Conservation (phyloP, 495 filamentous ascomycete genomes). For the Tuber calosporum region DNA sequence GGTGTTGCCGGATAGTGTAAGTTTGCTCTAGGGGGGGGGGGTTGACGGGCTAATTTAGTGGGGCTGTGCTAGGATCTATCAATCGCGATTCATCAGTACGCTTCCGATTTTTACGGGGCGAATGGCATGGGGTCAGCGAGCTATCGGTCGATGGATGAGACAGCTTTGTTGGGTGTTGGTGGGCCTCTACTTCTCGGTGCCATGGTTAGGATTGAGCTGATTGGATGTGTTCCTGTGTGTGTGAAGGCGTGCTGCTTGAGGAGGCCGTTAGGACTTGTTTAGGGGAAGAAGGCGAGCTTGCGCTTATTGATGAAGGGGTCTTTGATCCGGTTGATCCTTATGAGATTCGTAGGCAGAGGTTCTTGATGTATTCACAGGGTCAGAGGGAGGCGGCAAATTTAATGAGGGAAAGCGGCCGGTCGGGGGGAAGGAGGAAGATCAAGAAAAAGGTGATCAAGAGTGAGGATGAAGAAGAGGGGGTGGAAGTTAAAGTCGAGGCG, state of each 20-base stretch:
- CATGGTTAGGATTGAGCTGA: not conserved
- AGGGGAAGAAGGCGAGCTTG: constrained; percentile 30
- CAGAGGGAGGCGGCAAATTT: not conserved
- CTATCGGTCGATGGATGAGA: constrained; percentile 33
- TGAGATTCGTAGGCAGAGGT: not conserved
- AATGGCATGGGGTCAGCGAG: constrained; percentile 36
- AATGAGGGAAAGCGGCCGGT: not conserved
- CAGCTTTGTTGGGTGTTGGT: constrained; percentile 35
- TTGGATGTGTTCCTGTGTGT: constrained; percentile 1
- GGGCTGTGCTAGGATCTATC: constrained; percentile 27
- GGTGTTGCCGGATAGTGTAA: constrained; percentile 28
- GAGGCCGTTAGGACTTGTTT: constrained; percentile 24
- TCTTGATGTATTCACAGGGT: not conserved
- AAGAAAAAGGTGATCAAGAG: not conserved
- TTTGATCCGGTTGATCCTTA: not conserved
- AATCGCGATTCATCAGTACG: constrained; percentile 37
- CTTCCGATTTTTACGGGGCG: constrained; percentile 34
- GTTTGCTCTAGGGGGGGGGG: not conserved
- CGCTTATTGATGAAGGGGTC: constrained; percentile 19
- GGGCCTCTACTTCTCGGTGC: not conserved
- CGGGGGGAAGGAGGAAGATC: not conserved
- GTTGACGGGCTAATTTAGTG: not conserved
- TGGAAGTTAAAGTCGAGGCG: not conserved
- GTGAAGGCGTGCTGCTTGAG: constrained; percentile 32
- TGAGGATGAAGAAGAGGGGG: not conserved